A percentile compares a stretch with the other conserved stretches of the same genome.
Evolutionary conservation across 1,139 yeast species (phyloP).

Genomic region (Scheffersomyces quercinus): DNA sequence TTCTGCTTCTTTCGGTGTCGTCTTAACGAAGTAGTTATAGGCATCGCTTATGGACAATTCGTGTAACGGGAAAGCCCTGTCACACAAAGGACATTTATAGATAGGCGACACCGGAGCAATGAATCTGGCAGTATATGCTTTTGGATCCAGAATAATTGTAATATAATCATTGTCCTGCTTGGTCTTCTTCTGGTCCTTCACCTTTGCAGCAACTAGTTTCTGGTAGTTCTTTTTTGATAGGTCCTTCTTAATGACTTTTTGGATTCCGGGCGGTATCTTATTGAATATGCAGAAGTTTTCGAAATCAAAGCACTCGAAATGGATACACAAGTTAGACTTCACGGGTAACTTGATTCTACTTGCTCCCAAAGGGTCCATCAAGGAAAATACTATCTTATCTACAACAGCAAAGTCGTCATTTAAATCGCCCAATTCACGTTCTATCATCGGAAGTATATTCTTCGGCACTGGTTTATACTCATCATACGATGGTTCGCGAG

Average conservation of each 20-base stretch:
- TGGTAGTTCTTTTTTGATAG: conserved; percentile 24
- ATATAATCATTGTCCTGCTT: conserved; percentile 1
- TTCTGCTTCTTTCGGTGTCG: conserved; percentile 36
- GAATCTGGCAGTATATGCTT: conserved; percentile 8
- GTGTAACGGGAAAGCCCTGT: conserved; percentile 31
- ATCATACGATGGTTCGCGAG: not conserved
- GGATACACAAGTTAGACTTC: conserved; percentile 37
- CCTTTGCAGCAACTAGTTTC: conserved; percentile 12
- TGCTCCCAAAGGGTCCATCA: conserved; percentile 25
- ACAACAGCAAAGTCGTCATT: conserved; percentile 14
- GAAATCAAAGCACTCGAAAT: conserved; percentile 50
- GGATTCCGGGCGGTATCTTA: conserved; percentile 33
- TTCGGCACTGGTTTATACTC: conserved; percentile 14
- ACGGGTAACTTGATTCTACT: conserved; percentile 43
- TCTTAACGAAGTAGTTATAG: conserved; percentile 43
- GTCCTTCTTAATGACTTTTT: conserved; percentile 27
- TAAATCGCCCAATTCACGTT: conserved; percentile 13
- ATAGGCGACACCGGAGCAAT: conserved; percentile 20
- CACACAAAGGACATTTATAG: conserved; percentile 47
- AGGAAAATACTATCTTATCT: conserved; percentile 14
- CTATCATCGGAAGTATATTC: conserved; percentile 15
- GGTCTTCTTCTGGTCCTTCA: conserved; percentile 7
- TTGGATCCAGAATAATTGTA: conserved; percentile 1
- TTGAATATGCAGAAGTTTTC: conserved; percentile 44
- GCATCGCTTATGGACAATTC: conserved; percentile 43